A percentile compares a stretch with the other conserved stretches of the same genome.
These are phyloP conservation scores for Suillus plorans DNA, from an alignment of 768 basidiomycete genomes.

Conservation along the genomic window DNA sequence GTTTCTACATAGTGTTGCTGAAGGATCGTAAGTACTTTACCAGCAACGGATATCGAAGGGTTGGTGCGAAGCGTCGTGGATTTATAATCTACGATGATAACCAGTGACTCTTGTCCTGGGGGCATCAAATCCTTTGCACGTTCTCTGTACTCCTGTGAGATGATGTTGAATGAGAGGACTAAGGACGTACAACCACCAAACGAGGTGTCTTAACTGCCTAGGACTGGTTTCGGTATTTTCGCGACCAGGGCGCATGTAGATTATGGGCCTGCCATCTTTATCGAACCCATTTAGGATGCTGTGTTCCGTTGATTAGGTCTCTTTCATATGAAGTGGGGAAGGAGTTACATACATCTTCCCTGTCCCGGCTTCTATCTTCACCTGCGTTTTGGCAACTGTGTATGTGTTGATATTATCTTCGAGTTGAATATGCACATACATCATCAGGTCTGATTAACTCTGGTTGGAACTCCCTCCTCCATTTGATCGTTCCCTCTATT, in stretches of 20 bases:
- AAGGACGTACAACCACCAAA: constrained; percentile 75
- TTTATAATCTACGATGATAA: constrained; percentile 86
- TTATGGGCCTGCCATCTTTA: constrained; percentile 79
- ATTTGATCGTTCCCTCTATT: constrained; percentile 76
- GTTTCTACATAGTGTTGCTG: constrained; percentile 91
- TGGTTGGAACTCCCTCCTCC: constrained; percentile 83
- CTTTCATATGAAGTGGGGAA: not conserved
- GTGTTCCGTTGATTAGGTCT: not conserved
- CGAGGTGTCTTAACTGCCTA: constrained; percentile 80
- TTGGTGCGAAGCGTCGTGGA: constrained; percentile 79
- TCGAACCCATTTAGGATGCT: constrained; percentile 87
- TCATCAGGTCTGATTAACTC: constrained; percentile 83
- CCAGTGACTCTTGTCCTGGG: constrained; percentile 76
- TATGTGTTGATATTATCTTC: not conserved
- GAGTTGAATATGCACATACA: constrained; percentile 26
- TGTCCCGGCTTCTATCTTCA: constrained; percentile 76
- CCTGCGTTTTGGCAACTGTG: constrained; percentile 28
- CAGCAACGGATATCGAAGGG: constrained; percentile 77
- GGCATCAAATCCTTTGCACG: constrained; percentile 91
- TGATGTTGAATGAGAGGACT: not conserved
- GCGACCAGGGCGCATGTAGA: constrained; percentile 86
- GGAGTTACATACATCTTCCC: constrained; percentile 74
- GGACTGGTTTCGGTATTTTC: constrained; percentile 81
- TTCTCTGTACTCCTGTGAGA: constrained; percentile 49
- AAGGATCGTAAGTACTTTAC: constrained; percentile 76